These are phyloP conservation scores for Dactylellina drechsleri DNA, from an alignment of 2,329 filamentous ascomycete species.

Conservation along the genomic window DNA sequence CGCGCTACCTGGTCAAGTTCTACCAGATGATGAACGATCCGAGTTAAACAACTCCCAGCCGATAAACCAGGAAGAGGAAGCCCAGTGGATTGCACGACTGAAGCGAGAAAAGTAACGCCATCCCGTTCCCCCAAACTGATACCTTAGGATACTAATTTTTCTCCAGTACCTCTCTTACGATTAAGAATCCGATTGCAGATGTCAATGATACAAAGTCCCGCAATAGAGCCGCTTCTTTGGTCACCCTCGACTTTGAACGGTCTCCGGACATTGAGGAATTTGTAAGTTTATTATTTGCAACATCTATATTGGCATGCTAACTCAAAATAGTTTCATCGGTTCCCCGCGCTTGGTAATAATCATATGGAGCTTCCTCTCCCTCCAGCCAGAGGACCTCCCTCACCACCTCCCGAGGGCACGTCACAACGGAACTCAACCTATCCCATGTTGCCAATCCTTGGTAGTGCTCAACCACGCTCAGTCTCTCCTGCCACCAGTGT, in stretches of 20 bases:
- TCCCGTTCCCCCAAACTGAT: neutral
- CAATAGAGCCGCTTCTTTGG: conserved; percentile 32
- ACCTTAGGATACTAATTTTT: neutral
- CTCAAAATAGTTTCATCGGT: conserved; percentile 57
- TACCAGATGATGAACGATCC: conserved; percentile 60
- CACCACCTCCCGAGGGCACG: conserved; percentile 23
- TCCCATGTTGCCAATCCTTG: conserved; percentile 32
- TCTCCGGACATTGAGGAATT: conserved; percentile 58
- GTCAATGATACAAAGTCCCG: conserved; percentile 25
- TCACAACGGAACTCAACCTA: conserved; percentile 27
- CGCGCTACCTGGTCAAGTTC: conserved; percentile 52
- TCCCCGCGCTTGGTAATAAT: conserved; percentile 53
- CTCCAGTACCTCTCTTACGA: conserved; percentile 25
- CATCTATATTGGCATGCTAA: conserved; percentile 10
- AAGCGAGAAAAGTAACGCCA: conserved; percentile 71
- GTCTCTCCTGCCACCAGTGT: conserved; percentile 33
- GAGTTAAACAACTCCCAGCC: conserved; percentile 68
- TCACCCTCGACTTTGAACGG: conserved; percentile 40
- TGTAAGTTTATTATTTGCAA: conserved; percentile 40
- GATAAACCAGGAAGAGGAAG: conserved; percentile 82
- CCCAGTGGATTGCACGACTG: conserved; percentile 80
- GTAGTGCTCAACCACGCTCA: conserved; percentile 16
- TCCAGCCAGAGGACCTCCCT: conserved; percentile 21
- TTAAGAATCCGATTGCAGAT: conserved; percentile 30
- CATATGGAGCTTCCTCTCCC: conserved; percentile 26